These are phyloP conservation scores for Erysimum cheiranthoides DNA, from an alignment of 345 rosid genomes.

Conservation along the genomic window DNA sequence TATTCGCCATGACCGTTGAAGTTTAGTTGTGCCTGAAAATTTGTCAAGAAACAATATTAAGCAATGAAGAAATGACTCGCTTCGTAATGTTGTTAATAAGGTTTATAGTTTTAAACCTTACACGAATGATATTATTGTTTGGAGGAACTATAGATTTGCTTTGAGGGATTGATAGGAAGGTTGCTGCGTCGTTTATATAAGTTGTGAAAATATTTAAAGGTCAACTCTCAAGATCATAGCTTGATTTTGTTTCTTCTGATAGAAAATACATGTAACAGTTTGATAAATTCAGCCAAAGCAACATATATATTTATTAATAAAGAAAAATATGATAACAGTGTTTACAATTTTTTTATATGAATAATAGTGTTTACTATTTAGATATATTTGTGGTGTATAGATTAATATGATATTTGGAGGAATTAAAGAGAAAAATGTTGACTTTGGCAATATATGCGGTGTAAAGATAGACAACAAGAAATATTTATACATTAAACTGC, in stretches of 20 bases:
- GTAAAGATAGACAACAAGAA: slow-evolving; percentile 4
- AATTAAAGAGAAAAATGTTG: slow-evolving; percentile 21
- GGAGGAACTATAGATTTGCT: slow-evolving; percentile 13
- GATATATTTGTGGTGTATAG: slow-evolving; percentile 13
- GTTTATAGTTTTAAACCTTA: slow-evolving; percentile 23
- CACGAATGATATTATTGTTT: too few relatives aligned
- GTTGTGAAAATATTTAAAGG: slow-evolving; percentile 25
- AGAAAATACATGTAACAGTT: slow-evolving; percentile 18
- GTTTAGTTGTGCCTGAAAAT: slow-evolving; percentile 16
- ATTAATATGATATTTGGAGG: slow-evolving; percentile 7
- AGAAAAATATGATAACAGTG: slow-evolving; percentile 4
- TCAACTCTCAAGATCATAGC: slow-evolving; percentile 37
- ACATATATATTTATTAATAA: neutral
- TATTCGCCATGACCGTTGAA: slow-evolving; percentile 25
- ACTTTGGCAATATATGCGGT: slow-evolving; percentile 27
- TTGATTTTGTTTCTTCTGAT: neutral
- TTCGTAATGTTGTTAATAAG: slow-evolving; percentile 7
- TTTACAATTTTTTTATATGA: too few relatives aligned
- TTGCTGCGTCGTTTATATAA: slow-evolving; percentile 31
- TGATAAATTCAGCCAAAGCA: slow-evolving; percentile 32
- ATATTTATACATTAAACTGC: neutral
- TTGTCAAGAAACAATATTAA: slow-evolving; percentile 18
- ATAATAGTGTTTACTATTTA: neutral
- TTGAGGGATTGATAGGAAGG: neutral
- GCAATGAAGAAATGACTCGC: neutral